These are phyloP conservation scores for Fusarium keratoplasticum DNA, from an alignment of 2,329 filamentous ascomycete species.

Conservation along the genomic window DNA sequence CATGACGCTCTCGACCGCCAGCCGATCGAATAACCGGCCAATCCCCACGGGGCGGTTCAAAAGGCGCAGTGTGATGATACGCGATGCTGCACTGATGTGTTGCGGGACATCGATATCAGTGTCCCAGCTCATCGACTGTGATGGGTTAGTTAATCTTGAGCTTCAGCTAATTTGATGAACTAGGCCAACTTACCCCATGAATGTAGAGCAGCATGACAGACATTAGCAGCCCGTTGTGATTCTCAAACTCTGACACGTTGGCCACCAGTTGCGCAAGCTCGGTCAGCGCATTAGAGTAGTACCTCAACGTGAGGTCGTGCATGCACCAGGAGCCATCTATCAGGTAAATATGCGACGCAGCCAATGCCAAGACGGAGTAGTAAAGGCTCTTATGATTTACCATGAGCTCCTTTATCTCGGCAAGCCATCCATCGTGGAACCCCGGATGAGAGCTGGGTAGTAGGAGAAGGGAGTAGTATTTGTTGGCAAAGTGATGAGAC, in stretches of 20 bases:
- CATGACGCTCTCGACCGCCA: constrained; percentile 41
- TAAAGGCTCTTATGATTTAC: constrained; percentile 41
- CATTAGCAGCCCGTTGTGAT: constrained; percentile 40
- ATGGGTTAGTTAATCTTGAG: not conserved
- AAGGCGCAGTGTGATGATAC: constrained; percentile 30
- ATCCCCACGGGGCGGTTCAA: constrained; percentile 14
- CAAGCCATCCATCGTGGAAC: constrained; percentile 46
- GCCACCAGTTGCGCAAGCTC: constrained; percentile 33
- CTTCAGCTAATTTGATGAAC: not conserved
- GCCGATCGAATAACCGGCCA: constrained; percentile 30
- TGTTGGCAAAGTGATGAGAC: constrained; percentile 35
- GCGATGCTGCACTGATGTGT: constrained; percentile 37
- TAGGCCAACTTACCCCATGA: constrained; percentile 33
- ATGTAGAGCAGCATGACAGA: constrained; percentile 43
- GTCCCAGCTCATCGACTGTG: constrained; percentile 33
- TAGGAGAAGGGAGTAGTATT: constrained; percentile 38
- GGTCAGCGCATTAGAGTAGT: constrained; percentile 37
- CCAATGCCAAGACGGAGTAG: constrained; percentile 45
- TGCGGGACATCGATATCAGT: constrained; percentile 35
- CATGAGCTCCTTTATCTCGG: constrained; percentile 46
- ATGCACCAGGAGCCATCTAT: constrained; percentile 25
- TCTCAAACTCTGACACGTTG: constrained; percentile 17
- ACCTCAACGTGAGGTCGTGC: constrained; percentile 37
- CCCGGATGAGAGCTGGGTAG: constrained; percentile 46
- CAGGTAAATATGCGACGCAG: constrained; percentile 41